Conservation (phyloP, 805 yeast species). For the Candida rishiriensis region DNA sequence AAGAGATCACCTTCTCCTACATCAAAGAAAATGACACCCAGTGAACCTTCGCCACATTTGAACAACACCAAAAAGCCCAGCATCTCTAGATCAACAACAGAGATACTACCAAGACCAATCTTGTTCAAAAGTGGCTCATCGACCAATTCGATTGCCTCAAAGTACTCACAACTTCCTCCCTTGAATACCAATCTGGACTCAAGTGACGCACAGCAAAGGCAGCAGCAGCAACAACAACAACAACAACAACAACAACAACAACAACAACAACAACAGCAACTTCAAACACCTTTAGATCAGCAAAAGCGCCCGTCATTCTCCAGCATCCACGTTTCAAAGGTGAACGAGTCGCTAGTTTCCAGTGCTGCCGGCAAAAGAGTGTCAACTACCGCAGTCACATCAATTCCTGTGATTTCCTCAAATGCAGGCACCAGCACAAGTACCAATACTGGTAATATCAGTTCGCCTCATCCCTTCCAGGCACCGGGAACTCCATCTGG, state of each 20-base stretch:
- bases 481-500: background rate
- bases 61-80: background rate
- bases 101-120: slow-evolving; percentile 18
- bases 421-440: background rate
- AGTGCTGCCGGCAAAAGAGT: too few species aligned
- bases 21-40: background rate
- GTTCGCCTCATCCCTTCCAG: background rate
- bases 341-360: too few species aligned
- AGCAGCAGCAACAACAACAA: background rate
- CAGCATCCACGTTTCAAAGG: background rate
- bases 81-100: slow-evolving; percentile 1
- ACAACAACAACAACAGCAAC: background rate
- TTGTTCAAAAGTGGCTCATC: slow-evolving; percentile 15
- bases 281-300: background rate
- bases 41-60: background rate
- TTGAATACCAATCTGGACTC: slow-evolving; percentile 15
- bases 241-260: background rate
- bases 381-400: background rate
- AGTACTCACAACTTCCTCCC: slow-evolving; percentile 19
- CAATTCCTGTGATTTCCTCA: background rate
- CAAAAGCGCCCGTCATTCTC: background rate
- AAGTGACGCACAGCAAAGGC: background rate
- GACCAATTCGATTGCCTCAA: slow-evolving; percentile 8
- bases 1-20: background rate
- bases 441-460: background rate